Conservation (phyloP, 371 early-diverging fungal genomes). For the Mucor ambiguus region DNA sequence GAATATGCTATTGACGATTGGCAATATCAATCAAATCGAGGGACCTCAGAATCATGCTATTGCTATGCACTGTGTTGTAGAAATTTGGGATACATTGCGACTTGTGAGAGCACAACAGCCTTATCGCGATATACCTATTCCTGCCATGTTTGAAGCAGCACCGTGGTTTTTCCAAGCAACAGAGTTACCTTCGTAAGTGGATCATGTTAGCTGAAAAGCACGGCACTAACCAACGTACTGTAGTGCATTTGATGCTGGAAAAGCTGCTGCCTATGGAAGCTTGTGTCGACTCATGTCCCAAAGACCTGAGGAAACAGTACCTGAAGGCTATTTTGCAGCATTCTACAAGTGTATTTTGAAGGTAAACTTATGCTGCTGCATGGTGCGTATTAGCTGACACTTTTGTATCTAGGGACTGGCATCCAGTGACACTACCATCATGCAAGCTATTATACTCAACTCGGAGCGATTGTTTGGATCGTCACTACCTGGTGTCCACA, state of each 20-base stretch:
- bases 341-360: constrained; percentile 70
- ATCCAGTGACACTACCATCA: constrained; percentile 54
- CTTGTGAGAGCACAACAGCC: constrained; percentile 60
- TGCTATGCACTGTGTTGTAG: constrained; percentile 70
- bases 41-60: constrained; percentile 65
- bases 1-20: constrained; percentile 70
- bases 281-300: constrained; percentile 78
- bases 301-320: constrained; percentile 63
- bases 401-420: constrained; percentile 48
- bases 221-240: neutral
- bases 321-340: constrained; percentile 59
- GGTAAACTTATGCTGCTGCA: too few species aligned
- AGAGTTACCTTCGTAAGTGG: constrained; percentile 54
- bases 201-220: too few species aligned
- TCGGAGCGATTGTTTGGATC: constrained; percentile 65
- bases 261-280: constrained; percentile 64
- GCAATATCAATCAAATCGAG: constrained; percentile 66
- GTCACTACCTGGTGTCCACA: constrained; percentile 66
- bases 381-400: too few species aligned
- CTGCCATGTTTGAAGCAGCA: constrained; percentile 66
- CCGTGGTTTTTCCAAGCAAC: constrained; percentile 73
- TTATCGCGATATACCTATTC: constrained; percentile 52
- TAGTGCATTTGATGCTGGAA: constrained; percentile 59
- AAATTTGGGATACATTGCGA: constrained; percentile 69
- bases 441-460: constrained; percentile 67